Conservation (phyloP, 2,329 filamentous ascomycete genomes). For the Biscogniauxia marginata region DNA sequence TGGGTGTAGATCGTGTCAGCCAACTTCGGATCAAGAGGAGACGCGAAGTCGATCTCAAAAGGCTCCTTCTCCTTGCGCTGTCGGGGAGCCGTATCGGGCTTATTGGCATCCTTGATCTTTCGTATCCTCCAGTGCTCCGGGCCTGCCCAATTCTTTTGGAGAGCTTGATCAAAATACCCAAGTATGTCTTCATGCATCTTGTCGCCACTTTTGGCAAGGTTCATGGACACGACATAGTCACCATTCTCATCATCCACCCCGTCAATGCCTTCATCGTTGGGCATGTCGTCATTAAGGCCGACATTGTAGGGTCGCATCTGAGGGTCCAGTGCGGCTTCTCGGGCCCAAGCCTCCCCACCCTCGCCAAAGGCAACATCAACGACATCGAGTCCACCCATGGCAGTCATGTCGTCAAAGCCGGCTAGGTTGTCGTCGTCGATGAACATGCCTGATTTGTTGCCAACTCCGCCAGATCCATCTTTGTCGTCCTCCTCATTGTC, state of each 20-base stretch:
- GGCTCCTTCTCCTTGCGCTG: slow-evolving; percentile 93
- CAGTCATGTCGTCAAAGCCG: slow-evolving; percentile 79
- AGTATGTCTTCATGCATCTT: slow-evolving; percentile 87
- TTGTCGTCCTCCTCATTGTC: slow-evolving; percentile 64
- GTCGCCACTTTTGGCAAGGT: slow-evolving; percentile 64
- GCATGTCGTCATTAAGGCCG: slow-evolving; percentile 53
- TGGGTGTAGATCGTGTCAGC: slow-evolving; percentile 79
- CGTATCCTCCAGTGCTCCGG: slow-evolving; percentile 99
- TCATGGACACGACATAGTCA: slow-evolving; percentile 78
- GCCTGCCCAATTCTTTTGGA: slow-evolving; percentile 96
- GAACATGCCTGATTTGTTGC: slow-evolving; percentile 75
- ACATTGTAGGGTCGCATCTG: slow-evolving; percentile 78
- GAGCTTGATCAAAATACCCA: slow-evolving; percentile 94
- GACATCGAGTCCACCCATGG: slow-evolving; percentile 68
- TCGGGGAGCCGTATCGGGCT: slow-evolving; percentile 58
- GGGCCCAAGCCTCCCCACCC: slow-evolving; percentile 93
- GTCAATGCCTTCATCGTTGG: slow-evolving; percentile 51
- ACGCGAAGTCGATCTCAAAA: slow-evolving; percentile 88
- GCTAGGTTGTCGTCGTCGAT: slow-evolving; percentile 83
- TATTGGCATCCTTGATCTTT: slow-evolving; percentile 78
- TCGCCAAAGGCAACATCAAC: slow-evolving; percentile 85
- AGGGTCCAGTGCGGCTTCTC: slow-evolving; percentile 81
- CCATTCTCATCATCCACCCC: slow-evolving; percentile 63
- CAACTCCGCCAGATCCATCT: slow-evolving; percentile 49
- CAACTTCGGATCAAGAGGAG: slow-evolving; percentile 67